Evolutionary conservation across 2,329 filamentous ascomycete genomes (phyloP).

Genomic region (Paramyrothecium roridum): DNA sequence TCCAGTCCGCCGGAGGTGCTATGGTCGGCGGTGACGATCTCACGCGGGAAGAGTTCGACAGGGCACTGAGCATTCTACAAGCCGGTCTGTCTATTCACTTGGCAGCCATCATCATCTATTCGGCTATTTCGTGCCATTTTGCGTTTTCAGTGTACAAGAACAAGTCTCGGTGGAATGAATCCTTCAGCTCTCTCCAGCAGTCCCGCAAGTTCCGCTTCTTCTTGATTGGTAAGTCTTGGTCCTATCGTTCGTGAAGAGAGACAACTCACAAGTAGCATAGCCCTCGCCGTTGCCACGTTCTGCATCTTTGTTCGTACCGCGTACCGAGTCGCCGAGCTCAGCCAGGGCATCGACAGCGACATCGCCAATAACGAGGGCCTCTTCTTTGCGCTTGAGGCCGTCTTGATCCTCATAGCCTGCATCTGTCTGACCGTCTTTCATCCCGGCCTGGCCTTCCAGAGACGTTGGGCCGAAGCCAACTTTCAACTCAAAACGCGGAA

Average conservation of each 20-base stretch:
- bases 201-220: not conserved
- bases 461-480: not conserved
- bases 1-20: constrained; percentile 48
- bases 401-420: not conserved
- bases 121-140: not conserved
- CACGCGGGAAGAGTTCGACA: not conserved
- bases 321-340: not conserved
- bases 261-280: not conserved
- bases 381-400: not conserved
- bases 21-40: constrained; percentile 18
- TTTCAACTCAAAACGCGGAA: not conserved
- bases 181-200: not conserved
- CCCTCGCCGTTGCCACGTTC: not conserved
- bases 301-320: constrained; percentile 1
- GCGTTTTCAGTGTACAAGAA: not conserved
- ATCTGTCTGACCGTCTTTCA: not conserved
- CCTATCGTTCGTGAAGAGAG: not conserved
- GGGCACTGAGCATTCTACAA: not conserved
- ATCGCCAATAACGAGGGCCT: not conserved
- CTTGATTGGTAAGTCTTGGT: not conserved
- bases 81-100: not conserved
- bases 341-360: not conserved
- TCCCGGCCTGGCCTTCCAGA: constrained; percentile 1
- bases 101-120: not conserved
- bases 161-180: not conserved